Evolutionary conservation across 2,329 filamentous ascomycete species (phyloP).

Genomic region (Fusarium pseudograminearum): DNA sequence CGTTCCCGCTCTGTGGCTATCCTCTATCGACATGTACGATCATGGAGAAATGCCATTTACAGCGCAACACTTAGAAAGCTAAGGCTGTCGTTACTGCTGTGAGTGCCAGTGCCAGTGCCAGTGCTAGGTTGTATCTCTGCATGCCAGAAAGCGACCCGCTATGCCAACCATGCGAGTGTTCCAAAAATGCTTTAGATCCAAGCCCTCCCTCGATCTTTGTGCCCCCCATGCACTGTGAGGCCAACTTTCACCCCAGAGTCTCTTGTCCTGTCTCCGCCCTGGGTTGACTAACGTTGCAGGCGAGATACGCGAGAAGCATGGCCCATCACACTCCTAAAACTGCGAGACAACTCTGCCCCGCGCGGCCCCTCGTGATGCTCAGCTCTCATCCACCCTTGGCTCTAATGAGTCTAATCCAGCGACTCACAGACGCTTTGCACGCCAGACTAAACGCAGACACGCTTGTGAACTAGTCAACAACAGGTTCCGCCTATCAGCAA

Average conservation of each 20-base stretch:
- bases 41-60: constrained; percentile 27
- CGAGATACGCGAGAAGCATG: constrained; percentile 48
- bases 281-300: constrained; percentile 34
- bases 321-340: constrained; percentile 22
- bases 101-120: neutral
- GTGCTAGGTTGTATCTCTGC: constrained; percentile 16
- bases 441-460: constrained; percentile 2
- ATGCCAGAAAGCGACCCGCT: constrained; percentile 26
- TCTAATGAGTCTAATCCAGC: constrained; percentile 17
- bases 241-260: constrained; percentile 36
- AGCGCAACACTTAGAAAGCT: constrained; percentile 10
- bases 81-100: neutral
- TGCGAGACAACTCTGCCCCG: constrained; percentile 38
- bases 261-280: constrained; percentile 31
- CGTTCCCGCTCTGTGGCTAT: constrained; percentile 42
- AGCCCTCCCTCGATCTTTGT: constrained; percentile 26
- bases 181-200: constrained; percentile 27
- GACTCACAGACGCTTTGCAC: constrained; percentile 24
- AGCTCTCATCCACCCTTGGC: constrained; percentile 33
- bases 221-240: constrained; percentile 36
- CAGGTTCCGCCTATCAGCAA: constrained; percentile 19
- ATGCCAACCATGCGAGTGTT: constrained; percentile 33
- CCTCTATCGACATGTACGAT: constrained; percentile 22
- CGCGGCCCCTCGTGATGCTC: constrained; percentile 42
- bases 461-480: constrained; percentile 44